phyloP scores from a whole-genome alignment of 805 yeast species.

The Kodamaea kaohsiungensis region DNA sequence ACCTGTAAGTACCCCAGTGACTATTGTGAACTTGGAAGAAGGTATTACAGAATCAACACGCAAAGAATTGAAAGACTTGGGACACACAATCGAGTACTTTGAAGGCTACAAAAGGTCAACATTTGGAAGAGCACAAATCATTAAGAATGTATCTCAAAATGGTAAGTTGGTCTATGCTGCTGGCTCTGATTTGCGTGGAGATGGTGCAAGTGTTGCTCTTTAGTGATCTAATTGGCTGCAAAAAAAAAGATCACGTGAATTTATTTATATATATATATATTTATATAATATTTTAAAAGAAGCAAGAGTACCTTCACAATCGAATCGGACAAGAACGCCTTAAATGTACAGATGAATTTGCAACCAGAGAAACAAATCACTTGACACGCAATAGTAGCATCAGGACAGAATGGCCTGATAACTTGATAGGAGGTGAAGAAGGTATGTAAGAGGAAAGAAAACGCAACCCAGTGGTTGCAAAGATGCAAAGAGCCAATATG shows the following conservation, averaged over 20 bases:
- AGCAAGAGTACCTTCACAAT: too few species aligned
- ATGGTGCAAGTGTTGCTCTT: conserved; percentile 70
- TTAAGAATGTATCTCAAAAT: conserved; percentile 45
- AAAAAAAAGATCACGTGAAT: background rate
- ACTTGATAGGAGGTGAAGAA: background rate
- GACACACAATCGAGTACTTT: conserved; percentile 55
- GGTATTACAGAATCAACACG: conserved; percentile 54
- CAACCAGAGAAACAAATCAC: too few species aligned
- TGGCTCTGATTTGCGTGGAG: conserved; percentile 84
- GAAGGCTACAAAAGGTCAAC: conserved; percentile 43
- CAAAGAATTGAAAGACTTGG: conserved; percentile 48
- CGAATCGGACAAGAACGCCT: too few species aligned
- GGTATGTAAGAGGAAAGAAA: background rate
- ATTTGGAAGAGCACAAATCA: conserved; percentile 76
- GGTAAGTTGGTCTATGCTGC: conserved; percentile 57
- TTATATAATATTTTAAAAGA: too few species aligned
- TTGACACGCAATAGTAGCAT: background rate
- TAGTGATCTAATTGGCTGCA: background rate
- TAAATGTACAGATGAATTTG: too few species aligned
- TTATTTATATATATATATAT: too few species aligned
- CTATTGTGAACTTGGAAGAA: conserved; percentile 64
- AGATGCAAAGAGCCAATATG: background rate
- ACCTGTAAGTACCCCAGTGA: conserved; percentile 59
- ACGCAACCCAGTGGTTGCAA: background rate
- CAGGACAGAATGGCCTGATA: background rate